phyloP scores from a whole-genome alignment of 257 asterid genomes.

The Rubia yunnanensis region DNA sequence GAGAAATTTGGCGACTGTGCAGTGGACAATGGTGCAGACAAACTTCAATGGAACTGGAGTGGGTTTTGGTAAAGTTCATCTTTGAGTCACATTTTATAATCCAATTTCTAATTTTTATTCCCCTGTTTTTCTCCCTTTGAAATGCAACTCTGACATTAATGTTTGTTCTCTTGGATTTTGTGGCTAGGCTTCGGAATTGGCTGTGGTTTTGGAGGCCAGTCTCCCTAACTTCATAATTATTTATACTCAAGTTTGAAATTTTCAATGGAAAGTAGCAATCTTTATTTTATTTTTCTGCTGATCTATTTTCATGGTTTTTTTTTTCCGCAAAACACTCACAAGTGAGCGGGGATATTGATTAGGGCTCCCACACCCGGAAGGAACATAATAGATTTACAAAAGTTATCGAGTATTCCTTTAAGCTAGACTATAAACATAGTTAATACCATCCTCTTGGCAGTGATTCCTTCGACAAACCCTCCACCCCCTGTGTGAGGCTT shows the following conservation, averaged over 20 bases:
- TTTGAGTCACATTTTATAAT: background rate
- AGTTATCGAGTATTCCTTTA: too few relatives aligned
- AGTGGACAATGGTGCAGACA: slow-evolving; percentile 38
- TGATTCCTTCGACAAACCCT: too few relatives aligned
- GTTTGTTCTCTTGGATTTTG: slow-evolving; percentile 12
- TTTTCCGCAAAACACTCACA: too few relatives aligned
- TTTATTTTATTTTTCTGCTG: background rate
- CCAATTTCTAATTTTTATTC: background rate
- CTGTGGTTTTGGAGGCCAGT: slow-evolving; percentile 77
- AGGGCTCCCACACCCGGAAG: too few relatives aligned
- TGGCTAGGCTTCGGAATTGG: slow-evolving; percentile 71
- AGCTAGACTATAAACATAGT: too few relatives aligned
- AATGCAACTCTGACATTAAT: background rate
- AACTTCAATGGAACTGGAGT: slow-evolving; percentile 71
- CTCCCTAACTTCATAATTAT: background rate
- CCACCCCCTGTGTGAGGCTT: too few relatives aligned
- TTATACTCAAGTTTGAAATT: background rate
- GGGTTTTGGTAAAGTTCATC: slow-evolving; percentile 48
- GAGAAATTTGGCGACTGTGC: background rate
- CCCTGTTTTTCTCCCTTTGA: background rate
- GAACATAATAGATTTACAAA: too few relatives aligned
- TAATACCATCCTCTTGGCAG: too few relatives aligned
- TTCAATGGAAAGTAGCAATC: background rate
- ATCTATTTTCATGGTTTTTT: background rate
- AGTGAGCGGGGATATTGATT: too few relatives aligned